Percentiles rank a stretch among this genome's conserved stretches.
Conservation (phyloP, 352 stramenopile species). For the Elongisporangium anandrum region DNA sequence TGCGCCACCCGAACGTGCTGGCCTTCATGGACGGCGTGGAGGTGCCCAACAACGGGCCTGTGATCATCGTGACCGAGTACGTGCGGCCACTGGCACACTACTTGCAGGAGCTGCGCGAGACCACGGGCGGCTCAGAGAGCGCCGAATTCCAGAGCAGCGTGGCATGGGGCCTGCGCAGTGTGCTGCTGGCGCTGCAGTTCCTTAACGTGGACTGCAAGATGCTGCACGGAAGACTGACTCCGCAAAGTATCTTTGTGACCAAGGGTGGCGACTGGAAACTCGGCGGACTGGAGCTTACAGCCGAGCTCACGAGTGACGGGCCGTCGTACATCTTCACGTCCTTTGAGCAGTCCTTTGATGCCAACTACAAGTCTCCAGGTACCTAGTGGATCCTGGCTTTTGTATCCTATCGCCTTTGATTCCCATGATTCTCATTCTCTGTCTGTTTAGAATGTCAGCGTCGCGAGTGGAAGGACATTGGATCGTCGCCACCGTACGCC, state of each 20-base stretch:
- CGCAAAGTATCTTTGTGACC: conserved; percentile 93
- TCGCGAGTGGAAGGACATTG: conserved; percentile 70
- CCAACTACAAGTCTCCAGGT: conserved; percentile 81
- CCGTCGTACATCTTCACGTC: conserved; percentile 72
- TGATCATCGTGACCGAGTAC: conserved; percentile 94
- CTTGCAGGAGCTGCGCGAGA: conserved; percentile 60
- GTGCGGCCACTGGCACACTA: conserved; percentile 89
- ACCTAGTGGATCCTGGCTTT: conserved; percentile 18
- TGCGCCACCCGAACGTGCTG: conserved; percentile 94
- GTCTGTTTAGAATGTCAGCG: conserved; percentile 58
- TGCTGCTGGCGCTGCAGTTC: conserved; percentile 93
- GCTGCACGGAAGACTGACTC: conserved; percentile 87
- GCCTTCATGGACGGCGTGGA: conserved; percentile 82
- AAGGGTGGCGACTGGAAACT: conserved; percentile 96
- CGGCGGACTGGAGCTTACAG: conserved; percentile 90
- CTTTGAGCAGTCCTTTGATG: conserved; percentile 81
- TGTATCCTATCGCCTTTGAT: conserved; percentile 38
- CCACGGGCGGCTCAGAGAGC: conserved; percentile 48
- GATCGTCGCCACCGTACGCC: conserved; percentile 37
- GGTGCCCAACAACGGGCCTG: conserved; percentile 73
- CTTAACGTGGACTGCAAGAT: conserved; percentile 94
- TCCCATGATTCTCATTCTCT: conserved; percentile 24
- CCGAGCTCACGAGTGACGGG: conserved; percentile 77
- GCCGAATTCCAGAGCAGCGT: conserved; percentile 85
- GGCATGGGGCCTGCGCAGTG: conserved; percentile 90